Conservation (phyloP, 179 eudicot genomes). For the Beta corolliflora region DNA sequence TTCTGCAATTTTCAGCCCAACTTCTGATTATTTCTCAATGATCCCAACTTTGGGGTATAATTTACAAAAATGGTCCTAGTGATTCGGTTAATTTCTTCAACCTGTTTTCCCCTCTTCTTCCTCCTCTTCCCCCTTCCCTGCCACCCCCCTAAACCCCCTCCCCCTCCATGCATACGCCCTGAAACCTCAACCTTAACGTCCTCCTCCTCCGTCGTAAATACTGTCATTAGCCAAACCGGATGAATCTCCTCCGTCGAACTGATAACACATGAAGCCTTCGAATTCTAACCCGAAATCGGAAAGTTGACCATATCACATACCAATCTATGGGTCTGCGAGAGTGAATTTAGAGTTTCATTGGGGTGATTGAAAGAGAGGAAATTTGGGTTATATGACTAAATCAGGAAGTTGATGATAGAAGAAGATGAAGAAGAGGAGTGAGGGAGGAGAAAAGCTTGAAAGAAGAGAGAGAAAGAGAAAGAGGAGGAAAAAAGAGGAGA, state of each 20-base stretch:
- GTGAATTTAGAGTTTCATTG: constrained; percentile 38
- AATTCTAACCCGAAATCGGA: constrained; percentile 7
- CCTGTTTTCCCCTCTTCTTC: no score
- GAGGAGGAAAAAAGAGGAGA: constrained; percentile 53
- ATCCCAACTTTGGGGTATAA: no score
- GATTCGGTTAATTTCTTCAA: no score
- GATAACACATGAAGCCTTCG: constrained; percentile 37
- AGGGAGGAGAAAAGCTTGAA: constrained; percentile 61
- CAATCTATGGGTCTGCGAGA: constrained; percentile 35
- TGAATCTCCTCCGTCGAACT: constrained; percentile 52
- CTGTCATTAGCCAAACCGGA: background rate
- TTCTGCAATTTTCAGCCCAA: no score
- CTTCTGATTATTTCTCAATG: no score
- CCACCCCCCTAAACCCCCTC: no score
- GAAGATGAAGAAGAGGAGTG: constrained; percentile 68
- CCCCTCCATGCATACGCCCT: no score
- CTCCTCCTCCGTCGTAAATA: no score
- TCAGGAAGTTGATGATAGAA: constrained; percentile 35
- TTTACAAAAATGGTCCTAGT: no score
- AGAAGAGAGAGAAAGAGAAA: constrained; percentile 51
- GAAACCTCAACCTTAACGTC: no score
- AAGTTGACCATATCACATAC: constrained; percentile 8
- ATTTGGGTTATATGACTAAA: constrained; percentile 28
- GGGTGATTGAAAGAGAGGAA: constrained; percentile 52
- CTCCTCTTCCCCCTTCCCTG: no score